Evolutionary conservation across 768 basidiomycete species (phyloP).

Genomic region (Lactifluus piperatus): DNA sequence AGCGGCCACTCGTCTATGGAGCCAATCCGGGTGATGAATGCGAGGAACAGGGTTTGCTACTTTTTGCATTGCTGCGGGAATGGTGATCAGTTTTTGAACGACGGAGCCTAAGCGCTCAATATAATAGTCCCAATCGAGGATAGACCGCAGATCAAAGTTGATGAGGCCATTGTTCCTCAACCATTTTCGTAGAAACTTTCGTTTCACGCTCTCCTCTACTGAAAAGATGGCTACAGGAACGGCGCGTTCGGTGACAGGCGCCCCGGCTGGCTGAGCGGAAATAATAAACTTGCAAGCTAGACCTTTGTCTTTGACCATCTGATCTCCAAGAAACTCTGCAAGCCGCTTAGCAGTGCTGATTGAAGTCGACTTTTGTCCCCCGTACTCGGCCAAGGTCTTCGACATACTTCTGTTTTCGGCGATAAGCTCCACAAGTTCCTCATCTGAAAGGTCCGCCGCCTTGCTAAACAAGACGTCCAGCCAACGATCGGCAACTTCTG

Average conservation of each 20-base stretch:
- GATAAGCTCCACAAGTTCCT: conserved; percentile 95
- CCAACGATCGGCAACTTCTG: conserved; percentile 92
- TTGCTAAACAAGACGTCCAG: conserved; percentile 87
- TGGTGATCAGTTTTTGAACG: conserved; percentile 98
- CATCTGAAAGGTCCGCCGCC: conserved; percentile 77
- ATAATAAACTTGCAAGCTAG: conserved; percentile 99
- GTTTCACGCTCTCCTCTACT: conserved; percentile 86
- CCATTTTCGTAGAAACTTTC: conserved; percentile 90
- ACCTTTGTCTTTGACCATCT: conserved; percentile 99
- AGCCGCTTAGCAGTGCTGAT: conserved; percentile 93
- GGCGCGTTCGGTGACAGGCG: conserved; percentile 94
- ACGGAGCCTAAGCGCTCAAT: conserved; percentile 96
- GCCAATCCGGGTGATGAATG: conserved; percentile 95
- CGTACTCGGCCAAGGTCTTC: conserved; percentile 93
- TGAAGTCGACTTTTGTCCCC: conserved; percentile 92
- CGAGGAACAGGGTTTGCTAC: conserved; percentile 94
- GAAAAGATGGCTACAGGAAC: conserved; percentile 97
- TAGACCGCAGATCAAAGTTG: conserved; percentile 86
- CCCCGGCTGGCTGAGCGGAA: conserved; percentile 83
- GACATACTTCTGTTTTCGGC: conserved; percentile 99
- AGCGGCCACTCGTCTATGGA: conserved; percentile 82
- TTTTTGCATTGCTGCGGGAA: conserved; percentile 97
- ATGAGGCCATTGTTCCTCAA: conserved; percentile 84
- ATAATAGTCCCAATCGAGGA: conserved; percentile 98
- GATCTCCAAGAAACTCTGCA: conserved; percentile 93